A percentile compares a stretch with the other conserved stretches of the same genome.
Conservation (phyloP, 805 yeast genomes). For the Kluyveromyces lactis region DNA sequence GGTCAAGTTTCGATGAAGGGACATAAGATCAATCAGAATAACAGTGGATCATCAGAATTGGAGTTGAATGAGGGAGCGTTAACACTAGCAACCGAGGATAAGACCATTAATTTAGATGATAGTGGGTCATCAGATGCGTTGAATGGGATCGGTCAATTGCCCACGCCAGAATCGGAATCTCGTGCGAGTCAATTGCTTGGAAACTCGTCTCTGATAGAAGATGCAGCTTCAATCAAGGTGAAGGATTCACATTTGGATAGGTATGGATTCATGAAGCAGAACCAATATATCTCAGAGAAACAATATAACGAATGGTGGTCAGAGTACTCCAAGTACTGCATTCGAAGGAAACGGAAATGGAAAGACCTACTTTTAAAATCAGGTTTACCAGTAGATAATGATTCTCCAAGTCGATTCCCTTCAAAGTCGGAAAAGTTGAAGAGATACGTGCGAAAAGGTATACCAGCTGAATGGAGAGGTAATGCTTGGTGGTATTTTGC, state of each 20-base stretch:
- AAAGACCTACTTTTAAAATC: slow-evolving; percentile 49
- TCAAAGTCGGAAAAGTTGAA: slow-evolving; percentile 70
- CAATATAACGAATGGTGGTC: slow-evolving; percentile 73
- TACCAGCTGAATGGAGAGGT: slow-evolving; percentile 97
- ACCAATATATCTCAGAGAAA: slow-evolving; percentile 40
- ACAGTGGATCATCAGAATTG: not conserved
- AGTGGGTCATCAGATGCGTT: not conserved
- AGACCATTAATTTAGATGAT: not conserved
- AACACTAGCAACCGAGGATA: slow-evolving; percentile 5
- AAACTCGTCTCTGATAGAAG: not conserved
- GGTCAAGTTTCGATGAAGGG: slow-evolving; percentile 1
- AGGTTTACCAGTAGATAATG: slow-evolving; percentile 47
- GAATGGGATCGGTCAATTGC: not conserved
- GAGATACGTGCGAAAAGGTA: slow-evolving; percentile 79
- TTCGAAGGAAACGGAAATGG: slow-evolving; percentile 75
- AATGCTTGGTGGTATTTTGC: slow-evolving; percentile 95
- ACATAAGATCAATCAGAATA: not conserved
- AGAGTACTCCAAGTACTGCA: slow-evolving; percentile 53
- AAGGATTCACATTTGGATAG: slow-evolving; percentile 44
- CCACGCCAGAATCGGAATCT: not conserved
- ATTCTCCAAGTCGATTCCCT: slow-evolving; percentile 61
- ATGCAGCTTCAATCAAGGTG: not conserved
- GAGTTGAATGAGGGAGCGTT: slow-evolving; percentile 1
- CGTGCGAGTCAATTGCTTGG: not conserved
- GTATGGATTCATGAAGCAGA: slow-evolving; percentile 78